phyloP scores from a whole-genome alignment of 257 asterid species.

The Thymus quinquecostatus region DNA sequence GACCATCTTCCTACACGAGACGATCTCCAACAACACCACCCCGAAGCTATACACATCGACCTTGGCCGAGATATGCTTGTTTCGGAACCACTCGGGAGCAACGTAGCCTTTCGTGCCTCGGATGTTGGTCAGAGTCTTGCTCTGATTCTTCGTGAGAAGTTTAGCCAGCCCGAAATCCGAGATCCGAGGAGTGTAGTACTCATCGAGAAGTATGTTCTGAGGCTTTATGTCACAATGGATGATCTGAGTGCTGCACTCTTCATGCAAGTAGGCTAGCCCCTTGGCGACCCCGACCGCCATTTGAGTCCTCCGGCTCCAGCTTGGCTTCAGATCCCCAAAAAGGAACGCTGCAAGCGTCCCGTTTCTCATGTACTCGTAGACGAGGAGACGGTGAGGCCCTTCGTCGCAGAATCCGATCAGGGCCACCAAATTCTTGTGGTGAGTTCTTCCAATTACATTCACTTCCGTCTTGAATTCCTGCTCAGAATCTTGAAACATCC shows the following conservation, averaged over 20 bases:
- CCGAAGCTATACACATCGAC: constrained; percentile 71
- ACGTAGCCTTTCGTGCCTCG: constrained; percentile 69
- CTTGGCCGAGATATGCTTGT: constrained; percentile 40
- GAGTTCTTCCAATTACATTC: constrained; percentile 53
- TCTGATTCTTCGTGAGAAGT: constrained; percentile 48
- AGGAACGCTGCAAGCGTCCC: constrained; percentile 51
- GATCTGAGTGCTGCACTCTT: too few species aligned
- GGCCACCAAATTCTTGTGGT: constrained; percentile 65
- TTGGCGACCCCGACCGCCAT: too few species aligned
- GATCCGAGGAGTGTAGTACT: constrained; percentile 42
- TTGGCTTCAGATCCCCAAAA: too few species aligned
- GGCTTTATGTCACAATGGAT: too few species aligned
- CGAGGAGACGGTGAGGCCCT: constrained; percentile 48
- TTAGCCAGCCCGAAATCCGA: constrained; percentile 69
- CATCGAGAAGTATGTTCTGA: constrained; percentile 61
- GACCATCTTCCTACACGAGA: too few species aligned
- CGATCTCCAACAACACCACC: constrained; percentile 53
- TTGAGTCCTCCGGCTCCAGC: too few species aligned
- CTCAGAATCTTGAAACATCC: constrained; percentile 49
- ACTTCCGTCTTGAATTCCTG: constrained; percentile 69
- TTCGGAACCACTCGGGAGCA: constrained; percentile 68
- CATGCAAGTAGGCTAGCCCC: too few species aligned
- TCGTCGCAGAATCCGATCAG: constrained; percentile 59
- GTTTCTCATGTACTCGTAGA: constrained; percentile 50
- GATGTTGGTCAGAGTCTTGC: constrained; percentile 39